Evolutionary conservation across 352 stramenopile genomes (phyloP), one percentile per base, ranked within the genome.

Genomic region (Phytophthora palmivora): DNA sequence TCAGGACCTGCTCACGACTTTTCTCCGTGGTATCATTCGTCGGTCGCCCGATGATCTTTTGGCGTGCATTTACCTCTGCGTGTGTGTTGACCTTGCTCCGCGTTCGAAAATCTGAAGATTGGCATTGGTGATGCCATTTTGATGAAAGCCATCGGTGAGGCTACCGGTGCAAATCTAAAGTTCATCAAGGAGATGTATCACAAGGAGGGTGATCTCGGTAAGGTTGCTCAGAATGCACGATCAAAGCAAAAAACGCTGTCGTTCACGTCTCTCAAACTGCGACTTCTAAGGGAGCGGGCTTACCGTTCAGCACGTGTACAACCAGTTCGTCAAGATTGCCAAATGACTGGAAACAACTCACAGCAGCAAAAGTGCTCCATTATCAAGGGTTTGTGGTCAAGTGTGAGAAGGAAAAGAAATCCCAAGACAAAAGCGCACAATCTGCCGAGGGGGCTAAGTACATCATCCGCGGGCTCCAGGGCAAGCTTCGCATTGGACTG

Each of bases 91-190:
- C 55, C 84, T 99, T 3, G 96, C 97, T 16, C 97, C 97, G 2
- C 88, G 94, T 98, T 98, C 57, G 92, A 99, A 63, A 98, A 98
- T 72, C 76, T 99, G 7, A 98, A 99, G 77, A 94, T 99, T 22
- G 98, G 98, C 15, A 98, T 99, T 46, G 98, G 98, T 24, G 97
- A 99, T 65, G 88, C 94, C 4, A 97, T 99, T 54, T 71, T 99
- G 15, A 98, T 98, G 70, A 99, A 99, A 75, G 94, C 97, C 3
- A 98, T 99, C 51, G 91, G 84, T 10, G 87, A 98, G 67, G 96
- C 95, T 0, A 97, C 88, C 1, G 97, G 96, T 7, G 96, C 87
- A 16, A 94, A 89, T 48, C 72, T 87, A 15, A 91, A 89, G 48
- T 94, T 97, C 46, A 95, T 99, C 63, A 98, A 99, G 70, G 82